Evolutionary conservation across 1,139 yeast genomes (phyloP).

Genomic region (Yamadazyma jaroonii): DNA sequence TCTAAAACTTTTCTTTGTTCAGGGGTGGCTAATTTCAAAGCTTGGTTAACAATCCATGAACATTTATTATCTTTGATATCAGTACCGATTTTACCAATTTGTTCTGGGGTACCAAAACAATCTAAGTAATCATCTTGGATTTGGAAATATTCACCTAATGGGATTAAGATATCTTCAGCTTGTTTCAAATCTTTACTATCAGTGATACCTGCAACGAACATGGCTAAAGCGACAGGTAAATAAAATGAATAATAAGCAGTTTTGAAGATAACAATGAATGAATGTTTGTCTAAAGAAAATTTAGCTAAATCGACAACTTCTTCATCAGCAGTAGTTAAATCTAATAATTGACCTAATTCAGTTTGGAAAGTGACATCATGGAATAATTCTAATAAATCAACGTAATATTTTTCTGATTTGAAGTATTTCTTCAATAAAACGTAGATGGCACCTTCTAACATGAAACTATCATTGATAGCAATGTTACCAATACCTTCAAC

Average conservation of each 20-base stretch:
- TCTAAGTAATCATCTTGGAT: constrained; percentile 97
- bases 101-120: constrained; percentile 96
- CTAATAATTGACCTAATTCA: constrained; percentile 93
- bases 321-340: constrained; percentile 96
- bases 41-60: constrained; percentile 96
- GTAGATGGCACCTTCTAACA: constrained; percentile 95
- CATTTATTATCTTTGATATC: constrained; percentile 98
- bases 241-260: constrained; percentile 98
- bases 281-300: constrained; percentile 85
- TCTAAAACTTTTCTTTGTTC: constrained; percentile 84
- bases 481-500: constrained; percentile 78
- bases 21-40: constrained; percentile 71
- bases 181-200: constrained; percentile 77
- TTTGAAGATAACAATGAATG: constrained; percentile 92
- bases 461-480: constrained; percentile 96
- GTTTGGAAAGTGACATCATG: constrained; percentile 96
- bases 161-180: constrained; percentile 83
- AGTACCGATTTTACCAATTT: constrained; percentile 97
- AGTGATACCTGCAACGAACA: constrained; percentile 84
- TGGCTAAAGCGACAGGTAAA: constrained; percentile 95
- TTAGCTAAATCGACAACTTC: constrained; percentile 84
- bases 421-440: constrained; percentile 85
- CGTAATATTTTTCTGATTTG: constrained; percentile 76
- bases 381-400: constrained; percentile 87
- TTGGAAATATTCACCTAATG: constrained; percentile 98